A percentile compares a stretch with the other conserved stretches of the same genome.
phyloP scores from a whole-genome alignment of 2,329 filamentous ascomycete genomes.

The Alternaria metachromatica region DNA sequence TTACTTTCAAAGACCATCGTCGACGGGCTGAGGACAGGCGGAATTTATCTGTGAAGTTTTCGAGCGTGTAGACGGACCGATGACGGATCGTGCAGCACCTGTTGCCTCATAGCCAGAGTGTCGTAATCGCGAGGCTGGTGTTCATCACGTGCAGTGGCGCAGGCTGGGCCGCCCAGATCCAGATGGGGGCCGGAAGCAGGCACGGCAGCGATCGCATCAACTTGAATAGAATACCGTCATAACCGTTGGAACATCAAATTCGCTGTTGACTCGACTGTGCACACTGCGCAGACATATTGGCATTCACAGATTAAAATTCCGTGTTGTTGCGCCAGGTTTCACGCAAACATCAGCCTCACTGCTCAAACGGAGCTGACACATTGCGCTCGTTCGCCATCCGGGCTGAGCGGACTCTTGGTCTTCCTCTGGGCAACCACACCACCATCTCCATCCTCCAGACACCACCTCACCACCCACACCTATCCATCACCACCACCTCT shows the following conservation, averaged over 20 bases:
- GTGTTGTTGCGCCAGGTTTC: constrained; percentile 30
- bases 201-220: constrained; percentile 13
- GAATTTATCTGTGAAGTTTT: not conserved
- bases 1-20: not conserved
- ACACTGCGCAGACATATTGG: not conserved
- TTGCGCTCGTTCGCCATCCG: constrained; percentile 27
- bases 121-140: constrained; percentile 6
- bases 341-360: constrained; percentile 39
- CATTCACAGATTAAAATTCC: constrained; percentile 3
- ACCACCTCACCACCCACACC: constrained; percentile 30
- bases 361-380: constrained; percentile 41
- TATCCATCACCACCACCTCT: constrained; percentile 20
- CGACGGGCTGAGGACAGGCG: not conserved
- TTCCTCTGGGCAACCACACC: constrained; percentile 19
- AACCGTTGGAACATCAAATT: not conserved
- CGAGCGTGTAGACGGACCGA: not conserved
- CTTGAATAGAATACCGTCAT: constrained; percentile 12
- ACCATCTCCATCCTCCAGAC: constrained; percentile 31
- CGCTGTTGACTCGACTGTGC: constrained; percentile 7
- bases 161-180: not conserved
- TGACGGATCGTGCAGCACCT: not conserved
- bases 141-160: constrained; percentile 25
- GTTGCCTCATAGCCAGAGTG: not conserved
- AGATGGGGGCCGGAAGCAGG: constrained; percentile 1
- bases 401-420: constrained; percentile 21